phyloP scores from a whole-genome alignment of 1,139 yeast species.

The Yamadazyma jaroonii region DNA sequence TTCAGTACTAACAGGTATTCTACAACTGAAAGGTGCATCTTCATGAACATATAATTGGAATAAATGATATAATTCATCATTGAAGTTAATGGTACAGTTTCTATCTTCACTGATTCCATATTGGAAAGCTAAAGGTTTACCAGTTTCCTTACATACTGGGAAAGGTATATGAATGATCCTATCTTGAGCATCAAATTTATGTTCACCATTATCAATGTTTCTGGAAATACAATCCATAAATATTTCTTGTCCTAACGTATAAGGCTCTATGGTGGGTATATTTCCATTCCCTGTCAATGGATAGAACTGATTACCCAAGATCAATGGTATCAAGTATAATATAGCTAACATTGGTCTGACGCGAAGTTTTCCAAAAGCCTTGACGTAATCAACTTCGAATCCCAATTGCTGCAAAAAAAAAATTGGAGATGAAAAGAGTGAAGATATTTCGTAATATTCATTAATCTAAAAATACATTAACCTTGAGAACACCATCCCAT shows the following conservation, averaged over 20 bases:
- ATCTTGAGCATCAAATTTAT: conserved; percentile 59
- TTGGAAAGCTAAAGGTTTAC: conserved; percentile 50
- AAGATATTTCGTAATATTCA: conserved; percentile 3
- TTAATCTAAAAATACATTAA: conserved; percentile 12
- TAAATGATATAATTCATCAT: conserved; percentile 69
- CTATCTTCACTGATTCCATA: conserved; percentile 54
- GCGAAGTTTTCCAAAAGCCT: no score
- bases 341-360: not conserved
- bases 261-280: conserved; percentile 40
- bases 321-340: not conserved
- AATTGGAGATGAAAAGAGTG: not conserved
- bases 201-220: conserved; percentile 75
- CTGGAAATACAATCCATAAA: conserved; percentile 62
- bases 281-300: conserved; percentile 22
- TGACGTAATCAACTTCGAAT: no score
- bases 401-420: no score
- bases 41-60: conserved; percentile 76
- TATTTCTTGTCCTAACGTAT: conserved; percentile 41
- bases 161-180: conserved; percentile 57
- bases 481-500: conserved; percentile 79
- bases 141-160: conserved; percentile 65
- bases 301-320: conserved; percentile 12
- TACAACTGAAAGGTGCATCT: conserved; percentile 73
- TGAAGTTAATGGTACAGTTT: conserved; percentile 60
- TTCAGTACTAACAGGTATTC: conserved; percentile 51